Conservation (phyloP, 208 protist genomes). For the Crithidia fasciculata region DNA sequence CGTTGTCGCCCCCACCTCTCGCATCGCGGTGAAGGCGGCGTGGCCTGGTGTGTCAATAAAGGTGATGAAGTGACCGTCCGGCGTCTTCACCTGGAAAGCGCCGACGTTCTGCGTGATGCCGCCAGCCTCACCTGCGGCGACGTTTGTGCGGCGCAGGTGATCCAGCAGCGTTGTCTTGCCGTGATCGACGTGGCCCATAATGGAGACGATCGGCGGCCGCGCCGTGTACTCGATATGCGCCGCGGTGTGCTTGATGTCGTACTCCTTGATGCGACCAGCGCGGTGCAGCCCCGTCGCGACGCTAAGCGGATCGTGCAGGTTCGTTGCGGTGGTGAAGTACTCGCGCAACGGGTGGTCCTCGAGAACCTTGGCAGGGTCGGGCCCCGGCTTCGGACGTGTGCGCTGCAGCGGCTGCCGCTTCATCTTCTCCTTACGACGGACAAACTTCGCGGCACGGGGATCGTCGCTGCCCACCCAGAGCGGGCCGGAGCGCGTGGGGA, state of each 20-base stretch:
- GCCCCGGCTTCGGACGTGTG: conserved; percentile 68
- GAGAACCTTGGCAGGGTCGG: conserved; percentile 74
- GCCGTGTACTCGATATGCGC: conserved; percentile 75
- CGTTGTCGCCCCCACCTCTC: conserved; percentile 91
- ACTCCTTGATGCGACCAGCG: conserved; percentile 78
- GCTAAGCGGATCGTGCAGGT: conserved; percentile 81
- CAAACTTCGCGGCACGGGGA: conserved; percentile 75
- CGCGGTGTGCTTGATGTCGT: conserved; percentile 87
- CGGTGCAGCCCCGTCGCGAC: conserved; percentile 81
- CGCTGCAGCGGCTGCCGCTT: conserved; percentile 82
- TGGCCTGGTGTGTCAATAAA: conserved; percentile 99
- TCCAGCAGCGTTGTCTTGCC: conserved; percentile 98
- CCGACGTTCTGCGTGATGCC: conserved; percentile 99
- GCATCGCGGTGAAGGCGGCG: conserved; percentile 95
- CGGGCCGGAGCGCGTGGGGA: conserved; percentile 80
- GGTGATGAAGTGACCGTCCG: conserved; percentile 80
- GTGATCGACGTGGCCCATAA: conserved; percentile 99
- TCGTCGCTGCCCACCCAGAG: conserved; percentile 90
- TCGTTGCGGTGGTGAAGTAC: conserved; percentile 87
- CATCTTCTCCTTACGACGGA: conserved; percentile 84
- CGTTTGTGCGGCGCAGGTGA: conserved; percentile 91
- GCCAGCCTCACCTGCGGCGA: conserved; percentile 95
- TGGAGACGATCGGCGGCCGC: conserved; percentile 95
- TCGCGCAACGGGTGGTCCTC: conserved; percentile 87
- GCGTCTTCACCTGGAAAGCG: conserved; percentile 83